A percentile compares a stretch with the other conserved stretches of the same genome.
Conservation (phyloP, 306 rosid genomes). For the Casuarina glauca region DNA sequence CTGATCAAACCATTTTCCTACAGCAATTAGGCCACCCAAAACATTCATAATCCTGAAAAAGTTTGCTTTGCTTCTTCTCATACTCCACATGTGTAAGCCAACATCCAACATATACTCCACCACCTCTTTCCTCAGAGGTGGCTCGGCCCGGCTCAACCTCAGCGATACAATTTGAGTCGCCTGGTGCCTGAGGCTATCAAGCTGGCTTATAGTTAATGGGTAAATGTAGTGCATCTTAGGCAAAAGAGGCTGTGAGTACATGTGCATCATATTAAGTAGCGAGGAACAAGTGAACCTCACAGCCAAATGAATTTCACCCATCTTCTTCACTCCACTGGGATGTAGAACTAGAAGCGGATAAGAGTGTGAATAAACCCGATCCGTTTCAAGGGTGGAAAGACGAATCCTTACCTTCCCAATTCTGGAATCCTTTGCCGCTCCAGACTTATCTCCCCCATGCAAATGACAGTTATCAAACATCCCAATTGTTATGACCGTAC, state of each 20-base stretch:
- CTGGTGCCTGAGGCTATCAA: slow-evolving; percentile 93
- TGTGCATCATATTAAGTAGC: slow-evolving; percentile 95
- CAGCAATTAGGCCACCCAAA: slow-evolving; percentile 88
- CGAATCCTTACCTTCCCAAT: slow-evolving; percentile 96
- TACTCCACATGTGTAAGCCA: slow-evolving; percentile 96
- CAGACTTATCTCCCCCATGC: slow-evolving; percentile 79
- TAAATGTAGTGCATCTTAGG: slow-evolving; percentile 96
- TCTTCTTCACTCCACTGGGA: slow-evolving; percentile 86
- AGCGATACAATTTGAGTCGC: slow-evolving; percentile 88
- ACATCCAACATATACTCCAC: slow-evolving; percentile 97
- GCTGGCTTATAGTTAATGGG: slow-evolving; percentile 88
- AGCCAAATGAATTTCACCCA: slow-evolving; percentile 98
- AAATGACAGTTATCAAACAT: slow-evolving; percentile 94
- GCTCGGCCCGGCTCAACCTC: slow-evolving; percentile 89
- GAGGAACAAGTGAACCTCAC: slow-evolving; percentile 94
- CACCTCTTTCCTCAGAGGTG: slow-evolving; percentile 85
- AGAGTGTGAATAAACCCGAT: slow-evolving; percentile 86
- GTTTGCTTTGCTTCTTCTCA: slow-evolving; percentile 97
- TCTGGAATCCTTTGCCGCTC: slow-evolving; percentile 65
- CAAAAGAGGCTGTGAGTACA: slow-evolving; percentile 87
- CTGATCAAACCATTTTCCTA: slow-evolving; percentile 97
- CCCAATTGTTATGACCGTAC: slow-evolving; percentile 93
- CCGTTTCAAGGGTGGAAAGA: slow-evolving; percentile 92
- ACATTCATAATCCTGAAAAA: slow-evolving; percentile 92
- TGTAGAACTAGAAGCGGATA: slow-evolving; percentile 91